Evolutionary conservation across 306 rosid genomes (phyloP).

Genomic region (Vigna hirtella): DNA sequence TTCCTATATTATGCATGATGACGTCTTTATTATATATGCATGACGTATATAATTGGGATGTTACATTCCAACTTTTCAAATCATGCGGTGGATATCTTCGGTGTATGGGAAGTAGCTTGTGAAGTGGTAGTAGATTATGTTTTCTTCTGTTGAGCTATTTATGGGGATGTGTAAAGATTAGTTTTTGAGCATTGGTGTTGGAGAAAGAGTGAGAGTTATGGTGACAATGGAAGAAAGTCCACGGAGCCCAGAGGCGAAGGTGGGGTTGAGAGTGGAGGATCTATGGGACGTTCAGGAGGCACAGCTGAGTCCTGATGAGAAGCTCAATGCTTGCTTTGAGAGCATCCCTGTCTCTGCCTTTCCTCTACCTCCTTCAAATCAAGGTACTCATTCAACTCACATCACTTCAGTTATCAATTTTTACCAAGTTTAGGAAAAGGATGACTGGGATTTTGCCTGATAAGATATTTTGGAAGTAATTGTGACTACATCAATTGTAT

Average conservation of each 20-base stretch:
- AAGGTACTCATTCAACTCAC: slow-evolving; percentile 48
- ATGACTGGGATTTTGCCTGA: too few species aligned
- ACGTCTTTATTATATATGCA: too few species aligned
- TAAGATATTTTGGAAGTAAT: background rate
- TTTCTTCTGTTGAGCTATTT: slow-evolving; percentile 20
- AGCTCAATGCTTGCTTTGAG: slow-evolving; percentile 91
- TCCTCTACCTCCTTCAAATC: slow-evolving; percentile 68
- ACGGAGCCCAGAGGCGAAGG: slow-evolving; percentile 84
- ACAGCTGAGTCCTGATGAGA: slow-evolving; percentile 81
- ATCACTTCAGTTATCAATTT: background rate
- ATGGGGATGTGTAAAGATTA: background rate
- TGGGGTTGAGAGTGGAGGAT: slow-evolving; percentile 91
- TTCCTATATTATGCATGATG: too few species aligned
- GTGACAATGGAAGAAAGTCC: slow-evolving; percentile 63
- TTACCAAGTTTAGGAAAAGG: background rate
- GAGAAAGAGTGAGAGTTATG: slow-evolving; percentile 7
- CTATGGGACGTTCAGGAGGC: slow-evolving; percentile 83
- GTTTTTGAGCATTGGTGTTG: slow-evolving; percentile 42
- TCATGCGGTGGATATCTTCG: slow-evolving; percentile 41
- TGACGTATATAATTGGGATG: too few species aligned
- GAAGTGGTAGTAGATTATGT: background rate
- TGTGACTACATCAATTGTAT: background rate
- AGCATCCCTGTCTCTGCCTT: slow-evolving; percentile 88
- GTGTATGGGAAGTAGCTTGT: background rate
- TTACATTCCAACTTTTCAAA: background rate